Percentiles rank a stretch among this genome's conserved stretches.
phyloP scores from a whole-genome alignment of 306 rosid genomes.

The Casuarina glauca region DNA sequence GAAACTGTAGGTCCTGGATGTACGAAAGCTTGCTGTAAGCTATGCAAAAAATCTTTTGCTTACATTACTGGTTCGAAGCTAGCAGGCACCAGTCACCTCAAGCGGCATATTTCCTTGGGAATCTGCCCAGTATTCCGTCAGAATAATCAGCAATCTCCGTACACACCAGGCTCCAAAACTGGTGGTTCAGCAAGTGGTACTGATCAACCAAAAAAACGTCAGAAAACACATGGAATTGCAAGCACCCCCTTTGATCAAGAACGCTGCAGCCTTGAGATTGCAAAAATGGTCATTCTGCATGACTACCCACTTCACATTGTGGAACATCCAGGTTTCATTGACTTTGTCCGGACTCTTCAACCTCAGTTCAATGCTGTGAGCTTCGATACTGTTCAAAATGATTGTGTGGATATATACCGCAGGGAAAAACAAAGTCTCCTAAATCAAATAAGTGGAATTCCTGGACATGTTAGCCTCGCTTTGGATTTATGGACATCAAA shows the following conservation, averaged over 20 bases:
- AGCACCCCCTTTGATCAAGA: slow-evolving; percentile 62
- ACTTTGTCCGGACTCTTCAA: slow-evolving; percentile 62
- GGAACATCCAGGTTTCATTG: slow-evolving; percentile 71
- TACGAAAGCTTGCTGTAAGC: slow-evolving; percentile 71
- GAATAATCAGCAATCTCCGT: slow-evolving; percentile 42
- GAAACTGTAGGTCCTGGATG: slow-evolving; percentile 63
- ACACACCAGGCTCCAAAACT: slow-evolving; percentile 25
- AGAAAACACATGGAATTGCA: slow-evolving; percentile 42
- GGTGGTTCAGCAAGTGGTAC: slow-evolving; percentile 32
- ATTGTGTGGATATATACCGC: slow-evolving; percentile 54
- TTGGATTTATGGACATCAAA: slow-evolving; percentile 74
- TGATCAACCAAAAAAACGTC: slow-evolving; percentile 56
- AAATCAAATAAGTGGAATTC: slow-evolving; percentile 58
- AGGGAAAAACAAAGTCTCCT: slow-evolving; percentile 66
- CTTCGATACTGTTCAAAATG: slow-evolving; percentile 48
- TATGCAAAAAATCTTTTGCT: slow-evolving; percentile 74
- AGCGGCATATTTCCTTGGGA: slow-evolving; percentile 73
- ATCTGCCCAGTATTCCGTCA: slow-evolving; percentile 70
- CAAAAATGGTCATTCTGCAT: slow-evolving; percentile 80
- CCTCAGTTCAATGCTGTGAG: slow-evolving; percentile 63
- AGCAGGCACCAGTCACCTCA: slow-evolving; percentile 86
- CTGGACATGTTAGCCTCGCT: slow-evolving; percentile 77
- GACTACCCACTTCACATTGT: slow-evolving; percentile 88
- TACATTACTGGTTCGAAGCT: slow-evolving; percentile 76
- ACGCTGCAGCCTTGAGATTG: slow-evolving; percentile 61